phyloP scores from a whole-genome alignment of 2,329 filamentous ascomycete species.

The Neocatenulostroma microsporum region DNA sequence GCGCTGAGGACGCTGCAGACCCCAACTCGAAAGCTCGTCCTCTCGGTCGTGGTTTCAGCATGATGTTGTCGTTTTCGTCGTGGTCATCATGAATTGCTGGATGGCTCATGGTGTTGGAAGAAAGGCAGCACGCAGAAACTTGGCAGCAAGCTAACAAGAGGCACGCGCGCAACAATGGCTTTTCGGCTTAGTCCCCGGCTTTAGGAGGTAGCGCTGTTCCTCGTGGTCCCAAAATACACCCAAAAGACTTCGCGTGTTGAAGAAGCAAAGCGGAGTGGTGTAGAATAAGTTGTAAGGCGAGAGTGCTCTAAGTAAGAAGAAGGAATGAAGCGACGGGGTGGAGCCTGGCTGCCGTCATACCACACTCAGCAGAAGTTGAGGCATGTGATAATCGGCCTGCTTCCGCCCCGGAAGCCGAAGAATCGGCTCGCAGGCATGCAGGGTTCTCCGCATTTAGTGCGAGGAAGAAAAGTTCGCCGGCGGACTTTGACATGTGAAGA shows the following conservation, averaged over 20 bases:
- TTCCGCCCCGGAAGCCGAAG: no score
- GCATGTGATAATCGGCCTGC: no score
- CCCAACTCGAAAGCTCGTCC: slow-evolving; percentile 62
- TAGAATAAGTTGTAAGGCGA: no score
- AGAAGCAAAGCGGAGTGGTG: no score
- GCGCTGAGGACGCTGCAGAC: slow-evolving; percentile 32
- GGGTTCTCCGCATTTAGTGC: not conserved
- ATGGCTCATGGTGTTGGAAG: slow-evolving; percentile 19
- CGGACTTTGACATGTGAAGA: no score
- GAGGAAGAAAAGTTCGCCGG: not conserved
- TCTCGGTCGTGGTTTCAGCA: slow-evolving; percentile 49
- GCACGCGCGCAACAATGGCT: slow-evolving; percentile 4
- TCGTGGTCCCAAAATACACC: no score
- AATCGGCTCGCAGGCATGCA: no score
- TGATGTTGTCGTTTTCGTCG: slow-evolving; percentile 14
- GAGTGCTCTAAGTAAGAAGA: slow-evolving; percentile 5
- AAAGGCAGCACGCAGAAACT: not conserved
- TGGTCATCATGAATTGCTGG: slow-evolving; percentile 14
- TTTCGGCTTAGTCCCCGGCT: no score
- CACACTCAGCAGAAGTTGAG: slow-evolving; percentile 5
- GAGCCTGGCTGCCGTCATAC: slow-evolving; percentile 4
- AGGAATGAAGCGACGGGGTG: no score
- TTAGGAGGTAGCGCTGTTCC: no score
- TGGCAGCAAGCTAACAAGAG: no score
- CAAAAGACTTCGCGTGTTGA: no score